Base-by-base conservation (phyloP, 192 early-diverging fungal species). In the Coemansia sp. region DNA sequence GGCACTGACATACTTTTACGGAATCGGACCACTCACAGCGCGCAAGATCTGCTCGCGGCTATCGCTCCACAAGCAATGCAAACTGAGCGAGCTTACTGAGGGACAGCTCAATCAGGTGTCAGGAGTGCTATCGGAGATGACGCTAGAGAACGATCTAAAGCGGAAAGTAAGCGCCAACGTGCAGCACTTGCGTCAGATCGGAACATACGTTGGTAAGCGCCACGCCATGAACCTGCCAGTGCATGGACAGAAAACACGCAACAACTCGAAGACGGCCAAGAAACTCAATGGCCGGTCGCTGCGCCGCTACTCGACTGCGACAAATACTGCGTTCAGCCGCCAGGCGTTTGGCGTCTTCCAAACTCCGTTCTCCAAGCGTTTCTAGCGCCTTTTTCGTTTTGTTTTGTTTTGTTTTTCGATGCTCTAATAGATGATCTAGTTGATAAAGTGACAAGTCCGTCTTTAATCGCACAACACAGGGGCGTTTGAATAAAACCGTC, bases 151-250 rank as follows among this genome's bases (percentile, higher is more conserved):
- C 35, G 92, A 93, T 69, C 78, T 95, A 44, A 87, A 88, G 70
- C 83, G 91, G 64, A 68, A 92, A 69, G 82, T 91, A 5, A 67
- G 82, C 15, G 89, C 88, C 61, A 90, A 92, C 53, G 89, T 93
- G 43, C 82, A 86, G 83, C 90, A 91, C 68, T 85, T 90, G 71
- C 85, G 87, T 38, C 73, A 87, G 56, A 88, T 91, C 81, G 90
- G 89, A 60, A 81, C 89, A 24, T 95, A 93, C 71, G 72, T 89
- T 35, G 96, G 96, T 23, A 86, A 86, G 72, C 84, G 95, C 57
- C 95, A 97, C 71, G 90, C 91, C 60, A 89, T 91, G 85, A 88
- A 91, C 12, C 69, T 93, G 70, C 96, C 96, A 2, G 96, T 97
- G 16, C 90, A 92, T 51, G 95, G 95, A 8, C 94, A 96, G 73